phyloP scores from a whole-genome alignment of 169 alveolate genomes.

The Eimeria falciformis region DNA sequence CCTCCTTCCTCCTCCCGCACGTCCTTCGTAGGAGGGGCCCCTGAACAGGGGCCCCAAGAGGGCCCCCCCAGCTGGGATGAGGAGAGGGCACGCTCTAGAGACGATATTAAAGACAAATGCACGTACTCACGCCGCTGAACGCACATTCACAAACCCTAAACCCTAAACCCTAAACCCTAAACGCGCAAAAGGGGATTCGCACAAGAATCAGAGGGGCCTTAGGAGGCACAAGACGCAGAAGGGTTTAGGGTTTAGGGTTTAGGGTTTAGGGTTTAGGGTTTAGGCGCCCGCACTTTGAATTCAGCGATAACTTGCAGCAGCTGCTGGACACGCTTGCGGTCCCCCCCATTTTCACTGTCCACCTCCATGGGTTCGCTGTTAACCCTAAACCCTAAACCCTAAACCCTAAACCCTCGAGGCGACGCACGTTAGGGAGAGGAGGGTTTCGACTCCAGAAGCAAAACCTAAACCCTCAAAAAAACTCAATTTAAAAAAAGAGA shows the following conservation, averaged over 20 bases:
- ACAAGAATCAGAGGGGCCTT: background rate
- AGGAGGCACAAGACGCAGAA: background rate
- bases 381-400: slow-evolving; percentile 57
- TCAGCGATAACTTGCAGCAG: slow-evolving; percentile 57
- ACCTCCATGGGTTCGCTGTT: slow-evolving; percentile 45
- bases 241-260: slow-evolving; percentile 32
- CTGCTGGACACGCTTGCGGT: slow-evolving; percentile 65
- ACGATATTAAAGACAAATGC: slow-evolving; percentile 54
- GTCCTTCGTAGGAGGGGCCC: background rate
- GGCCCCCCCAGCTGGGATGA: slow-evolving; percentile 43
- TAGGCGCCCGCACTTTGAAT: slow-evolving; percentile 11
- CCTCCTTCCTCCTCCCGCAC: slow-evolving; percentile 23
- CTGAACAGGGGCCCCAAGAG: background rate
- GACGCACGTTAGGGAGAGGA: background rate
- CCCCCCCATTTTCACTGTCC: slow-evolving; percentile 24
- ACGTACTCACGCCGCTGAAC: slow-evolving; percentile 64
- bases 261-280: slow-evolving; percentile 36
- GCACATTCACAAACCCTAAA: slow-evolving; percentile 15
- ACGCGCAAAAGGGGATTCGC: no score
- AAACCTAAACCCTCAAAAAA: slow-evolving; percentile 34
- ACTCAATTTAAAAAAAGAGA: background rate
- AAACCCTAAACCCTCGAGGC: slow-evolving; percentile 40
- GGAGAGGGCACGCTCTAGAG: slow-evolving; percentile 41
- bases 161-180: slow-evolving; percentile 54
- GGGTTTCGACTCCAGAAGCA: slow-evolving; percentile 2